Percentiles rank a stretch among this genome's conserved stretches.
phyloP scores from a whole-genome alignment of 192 early-diverging fungal genomes.

The Backusella liffmaniae region DNA sequence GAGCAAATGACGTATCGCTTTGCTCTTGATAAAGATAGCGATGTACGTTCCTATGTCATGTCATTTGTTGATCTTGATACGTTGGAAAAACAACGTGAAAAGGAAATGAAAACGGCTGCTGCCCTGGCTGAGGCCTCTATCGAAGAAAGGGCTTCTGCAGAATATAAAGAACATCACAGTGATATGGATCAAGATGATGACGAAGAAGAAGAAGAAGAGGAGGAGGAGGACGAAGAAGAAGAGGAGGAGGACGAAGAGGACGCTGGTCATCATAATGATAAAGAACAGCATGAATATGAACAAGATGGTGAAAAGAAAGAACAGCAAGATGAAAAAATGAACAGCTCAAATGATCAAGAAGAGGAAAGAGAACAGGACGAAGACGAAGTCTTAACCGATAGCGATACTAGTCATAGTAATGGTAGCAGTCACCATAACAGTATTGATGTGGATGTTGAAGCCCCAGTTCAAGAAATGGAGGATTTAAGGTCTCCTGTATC shows the following conservation, averaged over 20 bases:
- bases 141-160: slow-evolving; percentile 6
- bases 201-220: background rate
- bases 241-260: background rate
- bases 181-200: background rate
- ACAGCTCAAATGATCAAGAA: background rate
- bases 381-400: background rate
- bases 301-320: background rate
- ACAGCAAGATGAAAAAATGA: background rate
- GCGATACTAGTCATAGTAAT: background rate
- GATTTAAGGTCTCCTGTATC: background rate
- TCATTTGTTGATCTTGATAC: slow-evolving; percentile 20
- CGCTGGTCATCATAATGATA: background rate
- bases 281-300: background rate
- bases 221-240: background rate
- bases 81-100: slow-evolving; percentile 11
- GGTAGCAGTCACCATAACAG: background rate
- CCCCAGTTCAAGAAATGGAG: background rate
- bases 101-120: slow-evolving; percentile 13
- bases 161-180: background rate
- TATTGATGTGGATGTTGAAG: no score
- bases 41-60: slow-evolving; percentile 29
- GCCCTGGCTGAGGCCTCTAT: background rate
- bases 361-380: background rate
- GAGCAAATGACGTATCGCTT: slow-evolving; percentile 24
- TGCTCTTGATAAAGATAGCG: slow-evolving; percentile 28